Evolutionary conservation across 2,329 filamentous ascomycete species (phyloP).

Genomic region (Botrytis deweyae): DNA sequence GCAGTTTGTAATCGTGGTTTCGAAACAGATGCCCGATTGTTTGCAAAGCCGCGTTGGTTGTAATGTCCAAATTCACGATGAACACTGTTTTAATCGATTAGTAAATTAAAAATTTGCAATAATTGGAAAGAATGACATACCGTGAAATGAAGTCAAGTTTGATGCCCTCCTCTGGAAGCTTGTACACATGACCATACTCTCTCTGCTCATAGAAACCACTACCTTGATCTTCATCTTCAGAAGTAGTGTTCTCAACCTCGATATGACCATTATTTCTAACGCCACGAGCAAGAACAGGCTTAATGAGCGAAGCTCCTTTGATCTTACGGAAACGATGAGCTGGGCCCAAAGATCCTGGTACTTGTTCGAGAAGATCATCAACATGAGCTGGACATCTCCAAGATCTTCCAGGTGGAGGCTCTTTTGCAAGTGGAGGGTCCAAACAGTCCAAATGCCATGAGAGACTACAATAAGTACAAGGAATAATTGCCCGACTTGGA

Average conservation of each 20-base stretch:
- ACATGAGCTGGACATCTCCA: constrained; percentile 91
- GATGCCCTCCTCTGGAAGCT: constrained; percentile 62
- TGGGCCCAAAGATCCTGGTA: constrained; percentile 56
- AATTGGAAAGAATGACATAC: constrained; percentile 43
- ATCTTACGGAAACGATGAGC: constrained; percentile 62
- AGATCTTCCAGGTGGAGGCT: constrained; percentile 67
- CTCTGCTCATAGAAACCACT: constrained; percentile 57
- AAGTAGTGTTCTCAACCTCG: constrained; percentile 62
- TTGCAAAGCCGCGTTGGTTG: constrained; percentile 18
- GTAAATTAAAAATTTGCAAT: background rate
- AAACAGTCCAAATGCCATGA: constrained; percentile 93
- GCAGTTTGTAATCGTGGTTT: constrained; percentile 6
- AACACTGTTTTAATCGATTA: constrained; percentile 20
- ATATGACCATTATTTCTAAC: constrained; percentile 69
- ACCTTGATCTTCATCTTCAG: constrained; percentile 49
- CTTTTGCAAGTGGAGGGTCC: constrained; percentile 76
- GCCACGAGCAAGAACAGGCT: constrained; percentile 59
- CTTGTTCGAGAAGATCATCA: constrained; percentile 66
- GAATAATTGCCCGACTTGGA: constrained; percentile 69
- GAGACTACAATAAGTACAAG: constrained; percentile 78
- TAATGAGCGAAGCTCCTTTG: constrained; percentile 53
- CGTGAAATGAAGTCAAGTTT: constrained; percentile 70
- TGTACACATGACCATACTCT: constrained; percentile 64
- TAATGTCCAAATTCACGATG: constrained; percentile 25
- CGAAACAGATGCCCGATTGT: constrained; percentile 24